Base-by-base conservation (phyloP, 768 basidiomycete species). In the Panus rudis region DNA sequence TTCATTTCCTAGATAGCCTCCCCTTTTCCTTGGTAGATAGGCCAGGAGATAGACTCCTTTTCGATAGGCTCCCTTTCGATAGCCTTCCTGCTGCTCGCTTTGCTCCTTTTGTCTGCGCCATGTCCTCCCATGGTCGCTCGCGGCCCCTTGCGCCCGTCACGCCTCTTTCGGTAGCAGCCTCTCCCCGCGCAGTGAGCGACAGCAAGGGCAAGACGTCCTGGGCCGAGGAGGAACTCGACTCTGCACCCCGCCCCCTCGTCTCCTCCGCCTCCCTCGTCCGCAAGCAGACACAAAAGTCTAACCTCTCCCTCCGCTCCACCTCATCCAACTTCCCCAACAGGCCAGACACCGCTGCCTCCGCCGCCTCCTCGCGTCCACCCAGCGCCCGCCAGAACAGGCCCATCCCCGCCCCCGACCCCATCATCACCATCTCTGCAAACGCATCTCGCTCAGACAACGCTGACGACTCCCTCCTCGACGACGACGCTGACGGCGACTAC, bases 401-500 rank as follows among this genome's bases (percentile, higher is more conserved):
- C 31, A 57, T 56, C 27, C 52, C 67, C 60, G 67, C 66, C 52
- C 67, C 68, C 48, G 59, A 61, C 50, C 72, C 76, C 51, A 65
- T 78, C 67, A 75, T 75, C 57, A 76, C 71, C 63, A 71, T 77
- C 44, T 72, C 69, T 19, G 46, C 49, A 25, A 48, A 57, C 46
- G 33, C 47, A 37, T 8, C 34, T 30, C 55, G 59, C 39, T 56
- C 64, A 40, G 51, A 59, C 42, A 68, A 69, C 34, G 52, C 57
- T 46, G 52, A 61, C 42, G 66, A 63, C 40, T 27, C 41, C 43
- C 60, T 63, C 46, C 27, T 43, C 44, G 56, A 60, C 31, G 72
- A 69, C 44, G 78, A 85, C 44, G 77, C 77, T 21, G 79, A 85
- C 65, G 81, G 83, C 57, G 82, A 84, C 69, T 87, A 83, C 63